phyloP scores from a whole-genome alignment of 148 eudicot species.

The Silene conica region DNA sequence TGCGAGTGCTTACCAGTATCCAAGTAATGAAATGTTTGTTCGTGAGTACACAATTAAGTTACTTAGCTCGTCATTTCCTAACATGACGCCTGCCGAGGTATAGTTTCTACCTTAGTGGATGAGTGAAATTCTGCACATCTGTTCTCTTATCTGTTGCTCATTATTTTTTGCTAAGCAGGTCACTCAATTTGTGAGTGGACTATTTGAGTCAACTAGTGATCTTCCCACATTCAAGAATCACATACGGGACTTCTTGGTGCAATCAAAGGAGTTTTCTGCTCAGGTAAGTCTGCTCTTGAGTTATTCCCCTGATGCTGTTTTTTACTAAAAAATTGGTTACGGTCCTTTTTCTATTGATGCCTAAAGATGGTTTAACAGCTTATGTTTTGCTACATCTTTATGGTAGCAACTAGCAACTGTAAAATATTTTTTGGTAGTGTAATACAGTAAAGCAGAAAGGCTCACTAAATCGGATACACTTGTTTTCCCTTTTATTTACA shows the following conservation, averaged over 20 bases:
- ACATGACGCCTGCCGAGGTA: constrained; percentile 90
- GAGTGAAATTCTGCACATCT: neutral
- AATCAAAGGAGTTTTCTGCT: constrained; percentile 93
- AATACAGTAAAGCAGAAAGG: neutral
- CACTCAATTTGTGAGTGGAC: constrained; percentile 83
- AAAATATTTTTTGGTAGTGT: neutral
- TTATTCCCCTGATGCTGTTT: constrained; percentile 5
- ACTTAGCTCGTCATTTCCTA: constrained; percentile 82
- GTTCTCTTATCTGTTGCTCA: neutral
- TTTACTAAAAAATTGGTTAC: neutral
- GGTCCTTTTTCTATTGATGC: neutral
- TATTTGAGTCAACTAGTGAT: constrained; percentile 71
- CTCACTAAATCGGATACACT: neutral
- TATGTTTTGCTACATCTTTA: neutral
- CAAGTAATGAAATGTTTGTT: constrained; percentile 67
- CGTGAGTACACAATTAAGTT: constrained; percentile 92
- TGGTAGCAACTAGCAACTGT: neutral
- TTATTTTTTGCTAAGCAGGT: constrained; percentile 43
- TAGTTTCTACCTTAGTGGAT: neutral
- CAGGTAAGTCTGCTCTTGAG: constrained; percentile 46
- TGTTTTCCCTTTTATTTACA: neutral
- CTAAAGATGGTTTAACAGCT: neutral
- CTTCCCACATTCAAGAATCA: constrained; percentile 82
- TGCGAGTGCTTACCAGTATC: constrained; percentile 59
- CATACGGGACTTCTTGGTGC: constrained; percentile 93